A percentile compares a stretch with the other conserved stretches of the same genome.
These are phyloP conservation scores for Chlorophyllum brunneum DNA, from an alignment of 768 basidiomycete genomes.

Conservation along the genomic window DNA sequence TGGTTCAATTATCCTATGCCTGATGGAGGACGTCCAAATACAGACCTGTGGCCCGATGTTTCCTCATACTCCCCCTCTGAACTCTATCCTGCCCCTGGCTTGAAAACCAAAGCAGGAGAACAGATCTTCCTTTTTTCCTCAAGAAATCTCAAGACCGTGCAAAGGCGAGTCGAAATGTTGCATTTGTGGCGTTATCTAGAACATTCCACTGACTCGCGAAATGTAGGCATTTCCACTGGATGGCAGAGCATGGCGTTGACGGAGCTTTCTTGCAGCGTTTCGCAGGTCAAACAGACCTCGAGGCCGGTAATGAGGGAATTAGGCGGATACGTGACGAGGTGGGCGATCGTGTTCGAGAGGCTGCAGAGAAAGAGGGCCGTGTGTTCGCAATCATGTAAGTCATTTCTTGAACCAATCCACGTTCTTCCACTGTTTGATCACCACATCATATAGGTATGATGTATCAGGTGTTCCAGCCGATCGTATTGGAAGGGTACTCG, in stretches of 20 bases:
- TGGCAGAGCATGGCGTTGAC: conserved; percentile 78
- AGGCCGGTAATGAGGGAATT: conserved; percentile 51
- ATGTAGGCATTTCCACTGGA: conserved; percentile 72
- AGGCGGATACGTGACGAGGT: conserved; percentile 68
- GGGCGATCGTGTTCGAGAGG: conserved; percentile 64
- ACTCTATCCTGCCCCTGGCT: conserved; percentile 64
- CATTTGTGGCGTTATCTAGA: neutral
- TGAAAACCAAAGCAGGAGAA: conserved; percentile 51
- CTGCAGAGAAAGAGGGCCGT: conserved; percentile 75
- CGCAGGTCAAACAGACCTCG: conserved; percentile 60
- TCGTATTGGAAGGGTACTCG: conserved; percentile 60
- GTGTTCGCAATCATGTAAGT: conserved; percentile 83
- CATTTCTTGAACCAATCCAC: neutral
- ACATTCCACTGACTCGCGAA: neutral
- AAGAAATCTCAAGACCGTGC: conserved; percentile 69
- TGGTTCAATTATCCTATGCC: conserved; percentile 74
- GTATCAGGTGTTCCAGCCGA: conserved; percentile 73
- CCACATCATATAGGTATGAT: conserved; percentile 61
- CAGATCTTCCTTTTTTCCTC: conserved; percentile 77
- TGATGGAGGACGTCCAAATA: conserved; percentile 66
- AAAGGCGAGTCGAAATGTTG: conserved; percentile 31
- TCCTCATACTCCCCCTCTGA: conserved; percentile 69
- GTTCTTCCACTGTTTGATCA: conserved; percentile 3
- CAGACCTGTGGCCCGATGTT: conserved; percentile 78
- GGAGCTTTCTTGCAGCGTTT: conserved; percentile 84